These are phyloP conservation scores for Fusarium scirpi DNA, from an alignment of 2,329 filamentous ascomycete genomes.

Conservation along the genomic window DNA sequence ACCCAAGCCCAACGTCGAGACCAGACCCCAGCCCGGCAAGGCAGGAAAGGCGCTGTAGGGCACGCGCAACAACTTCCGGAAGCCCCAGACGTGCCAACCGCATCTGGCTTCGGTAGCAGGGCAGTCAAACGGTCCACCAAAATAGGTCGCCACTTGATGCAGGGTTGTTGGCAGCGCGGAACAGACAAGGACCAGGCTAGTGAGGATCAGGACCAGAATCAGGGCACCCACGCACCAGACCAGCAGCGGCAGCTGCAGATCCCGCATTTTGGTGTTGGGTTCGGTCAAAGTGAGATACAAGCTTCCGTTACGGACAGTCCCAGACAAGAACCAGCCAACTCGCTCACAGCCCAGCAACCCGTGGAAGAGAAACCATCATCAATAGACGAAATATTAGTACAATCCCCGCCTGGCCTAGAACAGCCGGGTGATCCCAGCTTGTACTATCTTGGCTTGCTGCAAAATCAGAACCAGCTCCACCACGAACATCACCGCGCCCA, in stretches of 20 bases:
- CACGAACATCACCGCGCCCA: constrained; percentile 17
- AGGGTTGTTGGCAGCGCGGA: constrained; percentile 39
- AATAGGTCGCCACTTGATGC: constrained; percentile 39
- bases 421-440: constrained; percentile 30
- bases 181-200: constrained; percentile 32
- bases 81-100: constrained; percentile 38
- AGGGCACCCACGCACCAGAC: constrained; percentile 44
- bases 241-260: constrained; percentile 44
- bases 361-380: constrained; percentile 22
- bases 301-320: constrained; percentile 22
- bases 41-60: constrained; percentile 22
- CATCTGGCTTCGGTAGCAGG: constrained; percentile 37
- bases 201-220: constrained; percentile 39
- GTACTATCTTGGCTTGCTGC: constrained; percentile 37
- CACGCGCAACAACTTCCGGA: constrained; percentile 28
- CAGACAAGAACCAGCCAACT: constrained; percentile 29
- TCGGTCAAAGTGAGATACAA: constrained; percentile 46
- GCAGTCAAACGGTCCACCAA: constrained; percentile 46
- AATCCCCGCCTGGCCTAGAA: constrained; percentile 30
- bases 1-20: constrained; percentile 35
- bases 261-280: constrained; percentile 44
- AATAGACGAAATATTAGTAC: constrained; percentile 29
- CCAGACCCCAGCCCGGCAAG: constrained; percentile 27
- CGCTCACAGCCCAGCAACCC: constrained; percentile 9
- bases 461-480: constrained; percentile 38